Base-by-base conservation (phyloP, 306 rosid species). In the Ormosia emarginata region DNA sequence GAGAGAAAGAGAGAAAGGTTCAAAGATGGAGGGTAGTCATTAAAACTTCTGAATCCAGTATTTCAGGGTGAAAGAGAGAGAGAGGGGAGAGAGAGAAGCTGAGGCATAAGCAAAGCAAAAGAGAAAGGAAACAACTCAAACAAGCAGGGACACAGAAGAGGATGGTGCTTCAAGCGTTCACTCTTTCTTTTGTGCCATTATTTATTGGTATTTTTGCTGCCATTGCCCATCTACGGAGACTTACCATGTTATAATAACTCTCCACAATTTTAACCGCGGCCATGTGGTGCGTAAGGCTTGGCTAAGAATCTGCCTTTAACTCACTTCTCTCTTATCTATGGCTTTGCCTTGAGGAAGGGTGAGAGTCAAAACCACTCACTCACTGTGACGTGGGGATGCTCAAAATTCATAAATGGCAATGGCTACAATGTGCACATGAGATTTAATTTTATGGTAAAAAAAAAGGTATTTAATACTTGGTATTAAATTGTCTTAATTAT, bases 41-140 rank as follows among this genome's bases (percentile, higher is more conserved):
- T 87, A 85, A 82, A 69, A 81, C 68, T 72, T 72, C 77, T 86
- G 89, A 86, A 74, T 82, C 79, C 81, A 89, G 85, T 77, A 69
- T 84, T 90, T 87, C 85, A 81, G 90, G 84, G 83, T 17, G 53
- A 70, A 62, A 80, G 81, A 46, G 78, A 79, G 86, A 85, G 55
- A 71, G 64, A 73, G 44, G 24, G 24, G 24, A 24, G 33, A 1
- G 53, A 43, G 33, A 61, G 79, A 70, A 1, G 11, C 15, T n/a
- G 74, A 73, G 57, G 67, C 83, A 82, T 58, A 67, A 80, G 76
- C 61, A 74, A 70, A 79, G 80, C 75, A 74, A 69, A 79, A 14
- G 78, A 5, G 58, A 34, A 58, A 29, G 33, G 33, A 58, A 61
- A 41, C 30, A 2, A 12, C 3, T n/a, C 46, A 5, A 39, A 24